Base-by-base conservation (phyloP, 1,284 basidiomycete genomes). In the Ustilago esculenta region DNA sequence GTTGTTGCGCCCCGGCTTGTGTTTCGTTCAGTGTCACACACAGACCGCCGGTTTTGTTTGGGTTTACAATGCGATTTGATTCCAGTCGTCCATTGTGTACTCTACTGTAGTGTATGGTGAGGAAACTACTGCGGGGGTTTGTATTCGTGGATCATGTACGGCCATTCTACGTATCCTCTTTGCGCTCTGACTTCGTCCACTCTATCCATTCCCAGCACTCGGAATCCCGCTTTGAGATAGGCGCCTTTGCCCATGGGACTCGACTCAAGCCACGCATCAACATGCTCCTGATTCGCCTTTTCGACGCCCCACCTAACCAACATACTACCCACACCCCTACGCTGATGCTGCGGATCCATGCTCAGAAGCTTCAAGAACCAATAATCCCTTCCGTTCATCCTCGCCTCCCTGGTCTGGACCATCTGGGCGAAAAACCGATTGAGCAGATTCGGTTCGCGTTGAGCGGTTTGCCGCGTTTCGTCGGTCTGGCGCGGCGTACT, bases 181-280 rank as follows among this genome's bases (percentile, higher is more conserved):
- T 49, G n/a, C 0, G 54, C 57, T 9, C 42, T 36, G 7, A 17
- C 11, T 15, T 61, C 54, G 3, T 48, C 33, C 5, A 63, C 10
- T 9, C 18, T 24, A 15, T 68, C 58, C 14, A 50, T 33, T 4
- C 46, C 54, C 5, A 54, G n/a, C 9, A 63, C 23, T 25, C 18
- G 48, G 35, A 68, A 68, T 1, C 65, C 65, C 1, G 45, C 43
- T 17, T 55, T 58, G 17, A 63, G 41, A 21, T 68, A 61, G 2
- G 50, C 29, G 5, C 35, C 29, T 40, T 45, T 54, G 1, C 58
- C 65, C 53, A 58, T 58, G 6, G 65, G 54, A 40, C 56, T 60
- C 17, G 34, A 40, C 20, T 68, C 65, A 4, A 68, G n/a, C 41
- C 45, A 61, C 2, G 54, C 50, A 12, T 43, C 32, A 0, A 58